A percentile compares a stretch with the other conserved stretches of the same genome.
These are phyloP conservation scores for Litsea cubeba DNA, from an alignment of 164 flowering plant genomes.

Conservation along the genomic window DNA sequence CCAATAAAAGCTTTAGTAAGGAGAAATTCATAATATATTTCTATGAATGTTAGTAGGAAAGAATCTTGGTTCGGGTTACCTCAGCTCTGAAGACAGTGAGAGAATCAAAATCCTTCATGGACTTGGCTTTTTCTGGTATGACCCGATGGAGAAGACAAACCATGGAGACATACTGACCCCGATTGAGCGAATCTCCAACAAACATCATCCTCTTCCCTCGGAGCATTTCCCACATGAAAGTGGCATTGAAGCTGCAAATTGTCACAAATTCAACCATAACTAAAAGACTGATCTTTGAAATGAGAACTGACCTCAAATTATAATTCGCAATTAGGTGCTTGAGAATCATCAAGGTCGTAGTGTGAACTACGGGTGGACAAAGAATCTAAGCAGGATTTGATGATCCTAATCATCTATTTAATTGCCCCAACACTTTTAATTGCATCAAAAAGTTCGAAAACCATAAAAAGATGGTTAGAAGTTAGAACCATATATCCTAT, in stretches of 20 bases:
- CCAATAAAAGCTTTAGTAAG: background rate
- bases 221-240: constrained; percentile 73
- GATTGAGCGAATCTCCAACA: constrained; percentile 82
- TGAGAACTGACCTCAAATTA: background rate
- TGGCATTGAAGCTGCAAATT: constrained; percentile 76
- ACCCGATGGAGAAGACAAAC: constrained; percentile 76
- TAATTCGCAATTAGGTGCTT: background rate
- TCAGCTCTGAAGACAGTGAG: constrained; percentile 71
- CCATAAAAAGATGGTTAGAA: too few species aligned
- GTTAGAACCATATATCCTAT: too few species aligned
- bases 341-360: too few species aligned
- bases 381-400: too few species aligned
- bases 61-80: constrained; percentile 27
- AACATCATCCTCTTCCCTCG: constrained; percentile 90
- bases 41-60: background rate
- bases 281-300: too few species aligned
- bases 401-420: too few species aligned
- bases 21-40: background rate
- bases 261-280: background rate
- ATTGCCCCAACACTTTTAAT: too few species aligned
- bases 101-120: constrained; percentile 66
- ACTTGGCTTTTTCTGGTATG: constrained; percentile 61
- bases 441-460: too few species aligned
- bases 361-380: too few species aligned
- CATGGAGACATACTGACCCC: constrained; percentile 86